These are phyloP conservation scores for Fusarium sp. DNA, from an alignment of 2,329 filamentous ascomycete species.

Conservation along the genomic window DNA sequence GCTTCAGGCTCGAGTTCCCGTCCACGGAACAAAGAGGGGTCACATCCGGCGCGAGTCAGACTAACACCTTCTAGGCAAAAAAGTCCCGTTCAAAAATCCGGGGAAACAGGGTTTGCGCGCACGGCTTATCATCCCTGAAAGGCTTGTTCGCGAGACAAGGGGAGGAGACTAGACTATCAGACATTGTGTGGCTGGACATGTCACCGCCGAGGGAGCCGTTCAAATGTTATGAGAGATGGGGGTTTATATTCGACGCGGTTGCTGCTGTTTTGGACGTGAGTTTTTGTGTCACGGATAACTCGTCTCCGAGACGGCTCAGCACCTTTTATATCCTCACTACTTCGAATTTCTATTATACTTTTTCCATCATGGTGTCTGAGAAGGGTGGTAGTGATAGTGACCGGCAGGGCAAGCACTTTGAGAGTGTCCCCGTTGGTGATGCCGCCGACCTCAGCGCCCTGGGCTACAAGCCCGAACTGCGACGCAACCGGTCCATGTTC, in stretches of 20 bases:
- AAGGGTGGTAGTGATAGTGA: slow-evolving; percentile 30
- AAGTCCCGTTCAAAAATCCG: slow-evolving; percentile 26
- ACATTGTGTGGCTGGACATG: neutral
- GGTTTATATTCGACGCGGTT: slow-evolving; percentile 25
- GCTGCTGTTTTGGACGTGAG: neutral
- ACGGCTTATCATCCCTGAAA: slow-evolving; percentile 7
- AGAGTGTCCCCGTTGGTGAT: slow-evolving; percentile 12
- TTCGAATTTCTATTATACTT: neutral
- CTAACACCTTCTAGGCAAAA: slow-evolving; percentile 34
- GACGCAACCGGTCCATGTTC: slow-evolving; percentile 43
- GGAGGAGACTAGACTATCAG: slow-evolving; percentile 8
- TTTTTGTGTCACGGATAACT: neutral
- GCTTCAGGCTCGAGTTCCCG: slow-evolving; percentile 32
- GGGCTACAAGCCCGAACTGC: slow-evolving; percentile 56
- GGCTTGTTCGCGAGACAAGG: slow-evolving; percentile 3
- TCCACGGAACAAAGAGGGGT: slow-evolving; percentile 9
- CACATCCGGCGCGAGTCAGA: neutral
- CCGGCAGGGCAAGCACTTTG: slow-evolving; percentile 6
- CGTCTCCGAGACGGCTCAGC: neutral
- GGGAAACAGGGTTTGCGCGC: slow-evolving; percentile 17
- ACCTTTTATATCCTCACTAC: neutral
- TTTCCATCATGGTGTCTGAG: slow-evolving; percentile 19
- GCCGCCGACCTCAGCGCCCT: slow-evolving; percentile 50
- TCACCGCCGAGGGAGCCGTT: slow-evolving; percentile 15
- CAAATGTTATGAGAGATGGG: slow-evolving; percentile 6